Evolutionary conservation across 2,329 filamentous ascomycete genomes (phyloP), one percentile per base, ranked within the genome.

Genomic region (Sporothrix curviconia): DNA sequence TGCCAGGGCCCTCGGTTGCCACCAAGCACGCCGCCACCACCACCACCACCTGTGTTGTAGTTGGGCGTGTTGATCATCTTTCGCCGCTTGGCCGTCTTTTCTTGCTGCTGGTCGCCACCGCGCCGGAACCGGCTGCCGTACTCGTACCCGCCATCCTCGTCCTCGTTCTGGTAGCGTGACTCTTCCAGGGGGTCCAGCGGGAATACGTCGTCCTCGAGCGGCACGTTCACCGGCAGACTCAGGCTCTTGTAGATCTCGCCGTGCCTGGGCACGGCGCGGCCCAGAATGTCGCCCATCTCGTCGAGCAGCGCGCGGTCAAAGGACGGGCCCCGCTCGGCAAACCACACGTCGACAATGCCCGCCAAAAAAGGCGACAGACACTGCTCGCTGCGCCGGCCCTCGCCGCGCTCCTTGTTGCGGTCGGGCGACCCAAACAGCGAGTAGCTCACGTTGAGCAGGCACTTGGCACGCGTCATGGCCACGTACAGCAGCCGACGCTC

Each of bases 401-500:
- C 32, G 15, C 39, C 24, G 15, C 32, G 17, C n/a, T 40, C 39
- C 5, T 7, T 6, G 15, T 52, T 44, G 30, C 34, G 39, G 25
- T 46, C 74, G 57, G 82, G 79, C 7, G 85, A 83, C 59, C 83
- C 85, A 63, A 84, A 85, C 37, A 85, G 70, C 0, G 92, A 90
- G 62, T 84, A 89, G 69, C 90, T 96, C 56, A 97, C 76, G 65
- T 96, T 96, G 1, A 99, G 74, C 30, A 97, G 72, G 1, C 84
- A 86, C 68, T 97, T 86, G 7, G 94, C 92, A 68, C 92, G 80
- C 3, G 92, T 99, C 92, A 99, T 97, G 28, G 92, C 92, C 14
- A 99, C 94, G 66, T 97, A 99, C 0, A 99, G 77, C 46, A 99
- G 73, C 28, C 92, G 80, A 59, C 94, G 80, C 69, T 99, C 92